Conservation (phyloP, 805 yeast species). For the Scheffersomyces stipitis region DNA sequence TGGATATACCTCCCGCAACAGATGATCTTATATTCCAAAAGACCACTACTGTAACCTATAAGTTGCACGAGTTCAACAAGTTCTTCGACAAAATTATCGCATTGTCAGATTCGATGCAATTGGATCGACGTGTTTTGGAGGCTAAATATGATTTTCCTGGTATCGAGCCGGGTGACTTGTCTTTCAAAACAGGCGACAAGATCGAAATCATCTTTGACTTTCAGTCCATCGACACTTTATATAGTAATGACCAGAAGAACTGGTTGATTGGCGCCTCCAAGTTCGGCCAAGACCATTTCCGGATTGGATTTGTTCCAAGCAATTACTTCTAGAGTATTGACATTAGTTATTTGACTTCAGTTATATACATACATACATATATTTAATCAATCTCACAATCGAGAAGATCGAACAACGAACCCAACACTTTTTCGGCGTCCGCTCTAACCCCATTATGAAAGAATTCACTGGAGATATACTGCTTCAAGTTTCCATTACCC, state of each 20-base stretch:
- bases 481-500: constrained; percentile 36
- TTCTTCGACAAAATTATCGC: constrained; percentile 19
- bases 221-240: constrained; percentile 21
- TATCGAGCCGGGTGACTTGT: constrained; percentile 35
- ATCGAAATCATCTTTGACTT: constrained; percentile 34
- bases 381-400: constrained; percentile 39
- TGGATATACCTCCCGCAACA: constrained; percentile 6
- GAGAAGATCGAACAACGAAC: constrained; percentile 37
- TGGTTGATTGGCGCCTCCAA: constrained; percentile 35
- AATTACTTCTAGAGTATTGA: constrained; percentile 5
- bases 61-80: constrained; percentile 20
- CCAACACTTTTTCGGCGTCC: constrained; percentile 39
- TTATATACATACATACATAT: constrained; percentile 2
- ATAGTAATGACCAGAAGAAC: constrained; percentile 17
- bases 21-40: constrained; percentile 10
- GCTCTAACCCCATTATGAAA: constrained; percentile 53
- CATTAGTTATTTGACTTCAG: background rate
- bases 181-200: constrained; percentile 32
- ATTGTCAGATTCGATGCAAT: constrained; percentile 7
- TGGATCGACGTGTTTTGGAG: constrained; percentile 4
- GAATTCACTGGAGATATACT: constrained; percentile 46
- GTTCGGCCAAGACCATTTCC: constrained; percentile 8
- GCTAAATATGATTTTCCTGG: constrained; percentile 31
- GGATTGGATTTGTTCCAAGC: constrained; percentile 39
- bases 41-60: constrained; percentile 23